These are phyloP conservation scores for Botrytis fragariae DNA, from an alignment of 2,329 filamentous ascomycete species.

Conservation along the genomic window DNA sequence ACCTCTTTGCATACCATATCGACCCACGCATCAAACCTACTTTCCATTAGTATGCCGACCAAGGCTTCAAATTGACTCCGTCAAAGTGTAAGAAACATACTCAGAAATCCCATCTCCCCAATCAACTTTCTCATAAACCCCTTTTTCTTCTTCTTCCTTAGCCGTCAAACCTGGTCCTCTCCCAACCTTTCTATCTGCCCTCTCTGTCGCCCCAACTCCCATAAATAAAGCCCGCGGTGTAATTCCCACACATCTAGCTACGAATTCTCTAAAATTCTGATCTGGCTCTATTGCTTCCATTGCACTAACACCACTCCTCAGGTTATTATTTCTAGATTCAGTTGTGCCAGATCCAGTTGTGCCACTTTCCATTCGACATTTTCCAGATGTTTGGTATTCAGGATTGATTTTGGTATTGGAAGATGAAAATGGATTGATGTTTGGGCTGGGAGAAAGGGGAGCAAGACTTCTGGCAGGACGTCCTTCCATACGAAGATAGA, in stretches of 20 bases:
- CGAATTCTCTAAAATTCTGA: slow-evolving; percentile 12
- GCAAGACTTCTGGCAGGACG: neutral
- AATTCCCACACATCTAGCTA: neutral
- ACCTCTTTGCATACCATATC: slow-evolving; percentile 19
- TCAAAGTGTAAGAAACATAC: neutral
- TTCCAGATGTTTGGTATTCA: neutral
- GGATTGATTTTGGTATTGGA: neutral
- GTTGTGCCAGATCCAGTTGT: too few relatives aligned
- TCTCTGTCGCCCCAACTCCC: slow-evolving; percentile 9
- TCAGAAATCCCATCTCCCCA: slow-evolving; percentile 3
- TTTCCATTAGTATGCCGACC: neutral
- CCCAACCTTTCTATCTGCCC: neutral
- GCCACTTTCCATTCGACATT: neutral
- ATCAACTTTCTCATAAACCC: neutral
- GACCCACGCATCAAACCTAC: slow-evolving; percentile 9
- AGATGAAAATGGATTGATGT: neutral
- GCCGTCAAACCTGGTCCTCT: slow-evolving; percentile 3
- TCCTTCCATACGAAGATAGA: slow-evolving; percentile 17
- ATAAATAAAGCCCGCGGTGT: slow-evolving; percentile 1
- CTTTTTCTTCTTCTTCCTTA: slow-evolving; percentile 4
- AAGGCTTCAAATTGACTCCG: neutral
- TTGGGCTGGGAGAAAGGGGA: neutral
- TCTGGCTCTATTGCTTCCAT: slow-evolving; percentile 10
- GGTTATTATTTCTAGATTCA: neutral
- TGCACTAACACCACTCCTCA: neutral